Conservation (phyloP, 805 yeast genomes). For the Sungouiozyma intestinalis region DNA sequence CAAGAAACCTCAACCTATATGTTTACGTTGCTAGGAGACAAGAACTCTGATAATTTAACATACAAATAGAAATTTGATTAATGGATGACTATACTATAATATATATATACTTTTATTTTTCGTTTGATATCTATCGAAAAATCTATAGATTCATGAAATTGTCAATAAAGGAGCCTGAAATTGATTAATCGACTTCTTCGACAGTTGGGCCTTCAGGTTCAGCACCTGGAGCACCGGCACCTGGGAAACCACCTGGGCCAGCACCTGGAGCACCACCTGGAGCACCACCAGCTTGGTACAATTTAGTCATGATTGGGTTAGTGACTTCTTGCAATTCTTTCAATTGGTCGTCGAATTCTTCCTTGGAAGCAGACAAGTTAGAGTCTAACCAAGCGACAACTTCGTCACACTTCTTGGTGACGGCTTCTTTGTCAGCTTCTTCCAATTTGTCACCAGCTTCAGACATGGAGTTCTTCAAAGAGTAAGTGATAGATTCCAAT, state of each 20-base stretch:
- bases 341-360: slow-evolving; percentile 87
- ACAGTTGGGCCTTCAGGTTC: slow-evolving; percentile 64
- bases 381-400: slow-evolving; percentile 85
- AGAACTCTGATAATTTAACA: not conserved
- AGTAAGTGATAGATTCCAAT: slow-evolving; percentile 91
- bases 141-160: not conserved
- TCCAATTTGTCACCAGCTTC: slow-evolving; percentile 77
- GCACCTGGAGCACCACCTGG: slow-evolving; percentile 69
- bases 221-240: slow-evolving; percentile 51
- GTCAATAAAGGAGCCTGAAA: not conserved
- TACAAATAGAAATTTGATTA: not conserved
- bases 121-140: not conserved
- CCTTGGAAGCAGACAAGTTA: slow-evolving; percentile 84
- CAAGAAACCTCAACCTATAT: no score
- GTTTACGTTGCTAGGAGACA: no score
- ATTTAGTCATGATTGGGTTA: slow-evolving; percentile 94
- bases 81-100: not conserved
- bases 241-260: slow-evolving; percentile 49
- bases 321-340: slow-evolving; percentile 95
- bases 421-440: slow-evolving; percentile 60
- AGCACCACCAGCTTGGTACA: slow-evolving; percentile 87
- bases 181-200: slow-evolving; percentile 62
- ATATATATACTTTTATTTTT: not conserved
- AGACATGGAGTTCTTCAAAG: slow-evolving; percentile 71
- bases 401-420: slow-evolving; percentile 76